These are phyloP conservation scores for Aspergillus sp. DNA, from an alignment of 2,329 filamentous ascomycete genomes.

Conservation along the genomic window DNA sequence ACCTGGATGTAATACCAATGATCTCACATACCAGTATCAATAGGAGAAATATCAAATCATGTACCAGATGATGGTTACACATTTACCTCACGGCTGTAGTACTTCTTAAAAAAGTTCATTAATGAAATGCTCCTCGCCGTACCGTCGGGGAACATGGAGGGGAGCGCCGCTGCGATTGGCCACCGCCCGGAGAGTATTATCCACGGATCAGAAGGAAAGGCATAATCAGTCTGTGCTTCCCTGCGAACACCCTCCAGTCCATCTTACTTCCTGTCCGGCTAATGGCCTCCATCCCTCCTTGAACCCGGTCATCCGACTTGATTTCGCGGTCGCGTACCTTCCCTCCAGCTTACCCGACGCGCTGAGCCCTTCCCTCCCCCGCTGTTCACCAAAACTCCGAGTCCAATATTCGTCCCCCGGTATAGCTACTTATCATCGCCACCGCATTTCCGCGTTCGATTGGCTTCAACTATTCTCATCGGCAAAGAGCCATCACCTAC, in stretches of 20 bases:
- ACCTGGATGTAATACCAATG: no score
- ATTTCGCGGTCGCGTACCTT: slow-evolving; percentile 18
- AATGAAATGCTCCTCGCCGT: slow-evolving; percentile 25
- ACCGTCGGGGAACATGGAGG: slow-evolving; percentile 41
- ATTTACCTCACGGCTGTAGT: not conserved
- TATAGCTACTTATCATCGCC: slow-evolving; percentile 23
- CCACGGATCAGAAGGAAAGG: slow-evolving; percentile 20
- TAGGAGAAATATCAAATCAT: no score
- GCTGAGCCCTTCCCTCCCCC: slow-evolving; percentile 1
- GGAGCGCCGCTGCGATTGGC: slow-evolving; percentile 40
- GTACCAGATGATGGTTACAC: not conserved
- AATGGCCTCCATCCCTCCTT: slow-evolving; percentile 5
- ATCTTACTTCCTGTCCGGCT: not conserved
- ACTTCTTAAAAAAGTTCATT: not conserved
- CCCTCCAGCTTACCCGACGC: slow-evolving; percentile 7
- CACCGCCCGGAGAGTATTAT: slow-evolving; percentile 16
- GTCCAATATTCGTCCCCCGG: slow-evolving; percentile 9
- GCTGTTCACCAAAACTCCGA: slow-evolving; percentile 13
- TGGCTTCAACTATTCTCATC: not conserved
- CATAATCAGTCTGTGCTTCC: not conserved
- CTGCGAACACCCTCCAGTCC: not conserved
- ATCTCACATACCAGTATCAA: no score
- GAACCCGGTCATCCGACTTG: not conserved
- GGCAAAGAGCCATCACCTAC: not conserved
- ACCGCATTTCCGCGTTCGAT: slow-evolving; percentile 19